Evolutionary conservation across 2,329 filamentous ascomycete species (phyloP), one percentile per base, ranked within the genome.

Genomic region (Trichophyton schoenleinii): DNA sequence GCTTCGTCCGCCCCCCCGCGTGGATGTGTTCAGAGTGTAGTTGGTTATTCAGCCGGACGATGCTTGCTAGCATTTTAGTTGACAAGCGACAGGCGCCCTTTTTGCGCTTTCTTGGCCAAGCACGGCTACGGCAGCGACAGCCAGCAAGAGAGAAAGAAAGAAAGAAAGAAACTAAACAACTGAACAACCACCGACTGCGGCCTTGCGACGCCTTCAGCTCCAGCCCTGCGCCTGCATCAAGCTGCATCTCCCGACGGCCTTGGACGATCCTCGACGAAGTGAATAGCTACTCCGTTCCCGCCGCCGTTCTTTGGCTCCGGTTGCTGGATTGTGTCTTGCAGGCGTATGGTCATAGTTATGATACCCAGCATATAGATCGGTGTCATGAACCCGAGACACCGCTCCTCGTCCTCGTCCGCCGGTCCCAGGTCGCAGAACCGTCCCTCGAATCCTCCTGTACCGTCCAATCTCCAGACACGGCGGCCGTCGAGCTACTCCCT

Each of bases 401-500:
- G 71, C 20, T 70, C 73, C 60, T 61, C 68, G 64, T 71, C 20
- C 66, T 70, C 60, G 65, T 69, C 61, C 70, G 71, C 67, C 70
- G 68, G 60, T 73, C 70, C 62, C 20, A 41, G 42, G 8, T 48
- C 57, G 34, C 57, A 25, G 57, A 31, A 49, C 36, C 57, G 57
- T 11, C 41, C 48, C 20, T 69, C 68, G n/a, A 38, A 34, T 5
- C n/a, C 20, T 41, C 42, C 52, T 22, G n/a, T 15, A 41, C 15
- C 22, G 15, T 53, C 49, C 3, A 3, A 53, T n/a, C 36, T 55
- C 28, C 58, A 60, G 60, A 22, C 49, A 57, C 70, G 71, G 61
- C 71, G 72, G 66, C 74, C 77, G 75, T 83, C 71, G 74, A 80
- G 83, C 63, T 80, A 81, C 72, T 78, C 80, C 61, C 73, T 79